Conservation (phyloP, 306 rosid species). For the Quercus gilva region DNA sequence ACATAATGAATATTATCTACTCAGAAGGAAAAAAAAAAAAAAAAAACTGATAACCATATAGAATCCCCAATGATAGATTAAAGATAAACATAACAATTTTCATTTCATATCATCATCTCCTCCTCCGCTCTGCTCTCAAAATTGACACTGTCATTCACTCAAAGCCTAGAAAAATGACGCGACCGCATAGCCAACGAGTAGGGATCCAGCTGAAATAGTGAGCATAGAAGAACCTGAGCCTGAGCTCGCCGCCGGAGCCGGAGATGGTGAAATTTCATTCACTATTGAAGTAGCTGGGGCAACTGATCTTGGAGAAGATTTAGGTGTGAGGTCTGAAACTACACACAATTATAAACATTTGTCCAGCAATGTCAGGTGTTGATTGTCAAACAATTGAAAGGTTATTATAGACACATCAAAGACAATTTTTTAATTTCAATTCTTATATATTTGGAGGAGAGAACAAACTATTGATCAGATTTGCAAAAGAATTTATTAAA, state of each 20-base stretch:
- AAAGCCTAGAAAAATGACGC: conserved; percentile 29
- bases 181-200: conserved; percentile 21
- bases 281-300: background rate
- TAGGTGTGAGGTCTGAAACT: background rate
- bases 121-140: conserved; percentile 5
- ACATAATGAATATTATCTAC: background rate
- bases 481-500: background rate
- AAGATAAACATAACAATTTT: conserved; percentile 7
- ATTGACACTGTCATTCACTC: conserved; percentile 22
- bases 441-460: no score
- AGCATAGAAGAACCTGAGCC: conserved; percentile 25
- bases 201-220: conserved; percentile 19
- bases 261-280: conserved; percentile 27
- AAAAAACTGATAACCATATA: background rate
- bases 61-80: background rate
- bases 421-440: background rate
- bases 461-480: background rate
- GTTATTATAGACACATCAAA: no score
- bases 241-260: conserved; percentile 18
- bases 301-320: background rate
- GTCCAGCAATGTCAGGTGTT: background rate
- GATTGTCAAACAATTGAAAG: background rate
- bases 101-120: background rate
- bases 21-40: background rate
- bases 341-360: background rate